Conservation (phyloP, 1,284 basidiomycete genomes). For the Ceratobasidium sp. region DNA sequence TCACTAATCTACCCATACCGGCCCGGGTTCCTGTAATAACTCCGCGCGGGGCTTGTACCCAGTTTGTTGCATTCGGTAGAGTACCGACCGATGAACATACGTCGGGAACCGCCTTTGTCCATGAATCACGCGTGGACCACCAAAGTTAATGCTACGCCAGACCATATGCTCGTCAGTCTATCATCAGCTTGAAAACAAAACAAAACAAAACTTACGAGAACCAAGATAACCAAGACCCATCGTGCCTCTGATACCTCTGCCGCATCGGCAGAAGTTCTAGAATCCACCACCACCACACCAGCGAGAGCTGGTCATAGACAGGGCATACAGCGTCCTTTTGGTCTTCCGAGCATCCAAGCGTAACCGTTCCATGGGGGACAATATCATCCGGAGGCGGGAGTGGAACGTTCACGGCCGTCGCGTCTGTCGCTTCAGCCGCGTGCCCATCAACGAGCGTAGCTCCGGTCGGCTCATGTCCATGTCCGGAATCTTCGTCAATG, state of each 20-base stretch:
- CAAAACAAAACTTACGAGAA: constrained; percentile 18
- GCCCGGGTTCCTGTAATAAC: constrained; percentile 18
- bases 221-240: constrained; percentile 24
- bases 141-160: constrained; percentile 24
- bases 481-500: background rate
- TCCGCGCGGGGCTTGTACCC: constrained; percentile 48
- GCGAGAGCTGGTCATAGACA: constrained; percentile 45
- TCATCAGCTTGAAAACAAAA: background rate
- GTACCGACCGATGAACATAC: constrained; percentile 46
- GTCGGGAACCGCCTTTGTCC: constrained; percentile 44
- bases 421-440: constrained; percentile 6
- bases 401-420: constrained; percentile 18
- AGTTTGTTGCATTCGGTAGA: constrained; percentile 29
- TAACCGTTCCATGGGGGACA: constrained; percentile 9
- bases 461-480: constrained; percentile 17
- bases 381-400: constrained; percentile 2
- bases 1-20: constrained; percentile 32
- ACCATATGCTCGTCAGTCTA: background rate
- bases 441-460: background rate
- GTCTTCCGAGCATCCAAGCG: constrained; percentile 17
- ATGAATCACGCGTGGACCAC: constrained; percentile 28
- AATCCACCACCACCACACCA: constrained; percentile 46
- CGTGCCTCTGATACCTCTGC: constrained; percentile 42
- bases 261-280: constrained; percentile 46
- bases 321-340: constrained; percentile 19